Evolutionary conservation across 176 grass and related monocot species (phyloP).

Genomic region (Hyparrhenia diplandra): DNA sequence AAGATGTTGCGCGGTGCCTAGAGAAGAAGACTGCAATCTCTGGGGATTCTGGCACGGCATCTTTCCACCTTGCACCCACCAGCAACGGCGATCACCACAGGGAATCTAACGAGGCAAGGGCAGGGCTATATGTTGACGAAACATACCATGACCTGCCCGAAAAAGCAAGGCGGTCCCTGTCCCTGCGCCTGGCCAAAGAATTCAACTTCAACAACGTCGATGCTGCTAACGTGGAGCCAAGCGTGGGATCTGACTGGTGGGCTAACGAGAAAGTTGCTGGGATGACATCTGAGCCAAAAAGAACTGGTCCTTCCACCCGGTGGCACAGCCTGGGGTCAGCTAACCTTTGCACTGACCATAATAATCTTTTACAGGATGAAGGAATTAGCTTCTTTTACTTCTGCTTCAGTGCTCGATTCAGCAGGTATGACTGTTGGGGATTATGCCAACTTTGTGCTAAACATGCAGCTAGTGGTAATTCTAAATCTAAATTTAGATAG

Average conservation of each 20-base stretch:
- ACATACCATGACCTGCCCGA: constrained; percentile 80
- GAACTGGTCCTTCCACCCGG: constrained; percentile 77
- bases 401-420: neutral
- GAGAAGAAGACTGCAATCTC: constrained; percentile 66
- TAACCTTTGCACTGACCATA: constrained; percentile 37
- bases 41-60: constrained; percentile 45
- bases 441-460: constrained; percentile 12
- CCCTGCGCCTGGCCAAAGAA: constrained; percentile 63
- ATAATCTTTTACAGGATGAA: constrained; percentile 23
- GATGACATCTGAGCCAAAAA: constrained; percentile 43
- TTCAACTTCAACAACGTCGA: constrained; percentile 81
- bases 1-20: constrained; percentile 80
- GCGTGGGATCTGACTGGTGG: constrained; percentile 70
- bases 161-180: constrained; percentile 58
- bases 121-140: constrained; percentile 52
- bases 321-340: constrained; percentile 62
- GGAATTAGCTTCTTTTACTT: constrained; percentile 17
- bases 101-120: constrained; percentile 28
- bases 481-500: constrained; percentile 45
- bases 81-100: neutral
- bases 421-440: neutral
- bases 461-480: constrained; percentile 31
- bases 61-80: constrained; percentile 36
- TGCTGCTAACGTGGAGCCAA: constrained; percentile 31
- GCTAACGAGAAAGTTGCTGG: constrained; percentile 66